A percentile compares a stretch with the other conserved stretches of the same genome.
Evolutionary conservation across 768 basidiomycete species (phyloP).

Genomic region (Coprinopsis marcescibilis): DNA sequence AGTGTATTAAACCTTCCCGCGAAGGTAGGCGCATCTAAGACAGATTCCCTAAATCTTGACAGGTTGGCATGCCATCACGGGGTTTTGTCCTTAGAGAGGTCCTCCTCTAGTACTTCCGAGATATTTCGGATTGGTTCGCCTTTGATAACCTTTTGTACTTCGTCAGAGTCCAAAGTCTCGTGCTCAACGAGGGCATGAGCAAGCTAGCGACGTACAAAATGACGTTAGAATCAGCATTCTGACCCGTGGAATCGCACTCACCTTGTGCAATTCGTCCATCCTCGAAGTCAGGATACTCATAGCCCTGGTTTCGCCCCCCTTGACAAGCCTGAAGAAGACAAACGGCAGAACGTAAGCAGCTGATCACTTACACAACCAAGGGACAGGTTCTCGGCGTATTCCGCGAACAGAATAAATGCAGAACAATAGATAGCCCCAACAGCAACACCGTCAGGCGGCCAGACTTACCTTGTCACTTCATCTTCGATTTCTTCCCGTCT

Average conservation of each 20-base stretch:
- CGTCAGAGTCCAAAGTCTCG: constrained; percentile 84
- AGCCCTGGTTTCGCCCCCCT: constrained; percentile 64
- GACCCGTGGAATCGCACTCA: constrained; percentile 26
- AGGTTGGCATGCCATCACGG: not conserved
- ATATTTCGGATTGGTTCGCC: constrained; percentile 76
- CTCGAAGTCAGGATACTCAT: constrained; percentile 56
- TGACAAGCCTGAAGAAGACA: constrained; percentile 43
- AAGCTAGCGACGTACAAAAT: constrained; percentile 44
- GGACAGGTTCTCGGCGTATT: not conserved
- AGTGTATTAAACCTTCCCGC: not conserved
- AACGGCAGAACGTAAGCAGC: constrained; percentile 11
- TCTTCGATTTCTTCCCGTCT: constrained; percentile 83
- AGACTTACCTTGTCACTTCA: constrained; percentile 73
- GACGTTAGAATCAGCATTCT: constrained; percentile 8
- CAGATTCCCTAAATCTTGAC: not conserved
- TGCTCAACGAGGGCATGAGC: constrained; percentile 91
- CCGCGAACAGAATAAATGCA: too few relatives aligned
- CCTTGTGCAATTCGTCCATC: constrained; percentile 72
- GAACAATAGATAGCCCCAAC: not conserved
- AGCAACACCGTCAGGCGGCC: constrained; percentile 3
- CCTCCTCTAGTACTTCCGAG: constrained; percentile 58
- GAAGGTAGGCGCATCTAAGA: not conserved
- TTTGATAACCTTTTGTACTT: constrained; percentile 80
- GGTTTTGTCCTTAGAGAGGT: constrained; percentile 30
- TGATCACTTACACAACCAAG: constrained; percentile 5